Base-by-base conservation (phyloP, 129 eudicot species). In the Arctium lappa region DNA sequence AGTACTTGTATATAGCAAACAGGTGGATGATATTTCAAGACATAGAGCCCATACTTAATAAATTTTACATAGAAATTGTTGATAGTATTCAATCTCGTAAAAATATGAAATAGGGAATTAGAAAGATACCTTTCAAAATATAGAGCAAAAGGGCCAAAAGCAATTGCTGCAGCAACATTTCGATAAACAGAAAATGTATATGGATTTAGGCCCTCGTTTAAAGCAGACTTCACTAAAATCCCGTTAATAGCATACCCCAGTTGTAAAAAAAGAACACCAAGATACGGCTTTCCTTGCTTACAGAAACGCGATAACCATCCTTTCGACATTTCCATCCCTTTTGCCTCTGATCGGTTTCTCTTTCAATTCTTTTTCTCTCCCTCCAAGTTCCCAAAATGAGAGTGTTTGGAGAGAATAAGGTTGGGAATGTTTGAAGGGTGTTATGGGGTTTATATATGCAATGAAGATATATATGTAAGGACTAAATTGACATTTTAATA, bases 121-220 rank as follows among this genome's bases (percentile, higher is more conserved):
- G 4, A 50, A 65, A 70, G 15, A 10, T 73, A 70, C 99, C 97
- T 91, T 88, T 95, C 99, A 0, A 91, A 81, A 73, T 86, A 13
- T 3, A 90, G 36, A 42, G 99, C 98, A 27, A 93, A 95, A 76
- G 99, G 99, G 34, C 90, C 93, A 37, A 92, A 87, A 70, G 91
- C 85, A 68, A 89, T 71, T 3, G 98, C 91, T 10, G 99, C 99
- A 82, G 86, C 84, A 74, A 86, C 85, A 82, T 90, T 94, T 18
- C 99, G 89, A 78, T 91, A 95, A 30, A 93, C 95, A 11, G 97
- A 80, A 50, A 95, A 91, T 10, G 97, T 89, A 86, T 79, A 93
- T 27, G 91, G 91, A 81, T 89, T 93, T 87, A 89, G 84, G 42
- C 99, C 99, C 12, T 87, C 76, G 71, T 93, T 89, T 65, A 95